Percentiles rank a stretch among this genome's conserved stretches.
Conservation (phyloP, 371 early-diverging fungal genomes). For the Mucor piriformis region DNA sequence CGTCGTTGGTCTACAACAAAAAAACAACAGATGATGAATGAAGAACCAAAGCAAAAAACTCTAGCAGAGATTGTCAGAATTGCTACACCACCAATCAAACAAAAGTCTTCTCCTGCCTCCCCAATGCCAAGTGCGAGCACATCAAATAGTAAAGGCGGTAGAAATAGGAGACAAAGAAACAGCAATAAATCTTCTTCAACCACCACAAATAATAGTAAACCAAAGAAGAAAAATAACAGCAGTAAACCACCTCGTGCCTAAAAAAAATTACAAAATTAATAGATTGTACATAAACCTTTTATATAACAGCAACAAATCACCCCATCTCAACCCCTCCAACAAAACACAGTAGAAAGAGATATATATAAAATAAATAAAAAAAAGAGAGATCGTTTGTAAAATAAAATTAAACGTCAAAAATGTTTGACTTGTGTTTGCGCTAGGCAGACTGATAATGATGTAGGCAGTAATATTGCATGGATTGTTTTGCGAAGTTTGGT, state of each 20-base stretch:
- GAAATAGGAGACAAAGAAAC: slow-evolving; percentile 28
- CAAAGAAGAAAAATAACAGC: background rate
- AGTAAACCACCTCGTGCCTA: background rate
- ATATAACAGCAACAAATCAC: too few species aligned
- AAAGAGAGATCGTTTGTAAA: too few species aligned
- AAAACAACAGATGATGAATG: background rate
- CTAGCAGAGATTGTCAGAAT: slow-evolving; percentile 31
- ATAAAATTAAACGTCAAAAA: too few species aligned
- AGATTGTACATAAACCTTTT: background rate
- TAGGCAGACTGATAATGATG: too few species aligned
- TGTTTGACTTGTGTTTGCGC: too few species aligned
- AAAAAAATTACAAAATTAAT: background rate
- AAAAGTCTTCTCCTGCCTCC: background rate
- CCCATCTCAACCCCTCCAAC: too few species aligned
- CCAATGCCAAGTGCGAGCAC: slow-evolving; percentile 1
- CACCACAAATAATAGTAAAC: background rate
- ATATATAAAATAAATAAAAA: too few species aligned
- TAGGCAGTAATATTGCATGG: too few species aligned
- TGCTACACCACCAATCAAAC: slow-evolving; percentile 2
- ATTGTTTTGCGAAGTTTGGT: too few species aligned
- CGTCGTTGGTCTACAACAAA: slow-evolving; percentile 29
- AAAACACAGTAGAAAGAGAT: too few species aligned
- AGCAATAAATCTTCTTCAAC: background rate
- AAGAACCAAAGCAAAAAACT: slow-evolving; percentile 18
- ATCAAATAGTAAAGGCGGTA: slow-evolving; percentile 10